Evolutionary conservation across 345 rosid genomes (phyloP).

Genomic region (Eucalyptus leucophloia): DNA sequence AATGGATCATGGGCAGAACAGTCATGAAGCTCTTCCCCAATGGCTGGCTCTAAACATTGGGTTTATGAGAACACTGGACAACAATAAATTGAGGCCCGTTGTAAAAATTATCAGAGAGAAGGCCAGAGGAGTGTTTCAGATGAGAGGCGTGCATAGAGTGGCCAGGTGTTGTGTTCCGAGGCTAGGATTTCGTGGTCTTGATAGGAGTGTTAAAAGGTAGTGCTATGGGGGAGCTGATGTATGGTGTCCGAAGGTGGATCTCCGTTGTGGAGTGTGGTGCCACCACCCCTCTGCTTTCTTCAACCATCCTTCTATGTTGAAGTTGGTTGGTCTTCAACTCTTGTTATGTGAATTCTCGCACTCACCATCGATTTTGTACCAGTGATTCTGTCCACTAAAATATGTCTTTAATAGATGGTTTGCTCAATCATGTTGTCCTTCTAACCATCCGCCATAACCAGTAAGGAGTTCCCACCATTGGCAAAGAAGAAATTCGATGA

Average conservation of each 20-base stretch:
- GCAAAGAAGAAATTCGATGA: neutral
- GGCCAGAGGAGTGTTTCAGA: neutral
- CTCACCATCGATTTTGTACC: neutral
- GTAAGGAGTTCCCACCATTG: neutral
- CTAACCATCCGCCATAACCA: neutral
- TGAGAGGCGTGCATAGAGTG: neutral
- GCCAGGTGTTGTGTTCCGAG: neutral
- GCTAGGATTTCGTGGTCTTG: neutral
- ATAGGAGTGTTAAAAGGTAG: neutral
- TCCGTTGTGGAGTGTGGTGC: neutral
- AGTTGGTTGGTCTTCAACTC: neutral
- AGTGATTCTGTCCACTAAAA: neutral
- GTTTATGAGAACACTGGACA: neutral
- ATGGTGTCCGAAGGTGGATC: neutral
- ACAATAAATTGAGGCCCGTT: neutral
- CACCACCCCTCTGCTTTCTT: too few relatives aligned
- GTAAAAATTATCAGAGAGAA: neutral
- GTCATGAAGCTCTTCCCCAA: slow-evolving; percentile 46
- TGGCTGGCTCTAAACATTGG: slow-evolving; percentile 33
- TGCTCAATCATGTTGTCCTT: neutral
- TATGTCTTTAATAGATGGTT: neutral
- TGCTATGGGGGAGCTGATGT: neutral
- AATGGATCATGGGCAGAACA: slow-evolving; percentile 71
- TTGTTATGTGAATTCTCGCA: neutral
- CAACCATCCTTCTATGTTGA: neutral